Evolutionary conservation across 2,329 filamentous ascomycete genomes (phyloP).

Genomic region (Arthroderma sp.): DNA sequence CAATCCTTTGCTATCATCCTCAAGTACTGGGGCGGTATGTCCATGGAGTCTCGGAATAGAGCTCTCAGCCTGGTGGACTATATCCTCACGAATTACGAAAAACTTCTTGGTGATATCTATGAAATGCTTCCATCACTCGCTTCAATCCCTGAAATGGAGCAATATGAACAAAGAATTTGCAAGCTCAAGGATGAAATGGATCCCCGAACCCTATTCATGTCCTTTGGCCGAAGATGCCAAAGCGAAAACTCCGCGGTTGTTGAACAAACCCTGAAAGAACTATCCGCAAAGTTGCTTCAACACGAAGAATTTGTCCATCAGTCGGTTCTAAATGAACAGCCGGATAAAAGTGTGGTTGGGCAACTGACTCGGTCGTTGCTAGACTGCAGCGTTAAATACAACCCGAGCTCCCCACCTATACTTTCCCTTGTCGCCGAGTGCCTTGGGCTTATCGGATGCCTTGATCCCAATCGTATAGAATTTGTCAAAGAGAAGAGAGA

Average conservation of each 20-base stretch:
- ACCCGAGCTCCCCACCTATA: slow-evolving; percentile 53
- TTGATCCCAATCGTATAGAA: slow-evolving; percentile 85
- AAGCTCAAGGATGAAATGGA: slow-evolving; percentile 53
- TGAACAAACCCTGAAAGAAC: slow-evolving; percentile 63
- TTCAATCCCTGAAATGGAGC: slow-evolving; percentile 54
- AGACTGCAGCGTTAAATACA: slow-evolving; percentile 74
- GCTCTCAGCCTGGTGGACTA: slow-evolving; percentile 51
- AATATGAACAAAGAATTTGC: slow-evolving; percentile 53
- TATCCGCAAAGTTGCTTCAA: slow-evolving; percentile 56
- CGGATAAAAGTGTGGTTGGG: slow-evolving; percentile 54
- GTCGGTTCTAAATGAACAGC: slow-evolving; percentile 69
- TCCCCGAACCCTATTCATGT: slow-evolving; percentile 50
- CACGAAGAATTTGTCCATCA: slow-evolving; percentile 71
- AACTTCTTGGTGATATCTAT: slow-evolving; percentile 52
- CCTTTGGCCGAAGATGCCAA: slow-evolving; percentile 59
- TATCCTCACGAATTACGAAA: slow-evolving; percentile 50
- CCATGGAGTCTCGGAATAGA: slow-evolving; percentile 42
- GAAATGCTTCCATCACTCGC: slow-evolving; percentile 66
- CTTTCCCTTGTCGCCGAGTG: slow-evolving; percentile 64
- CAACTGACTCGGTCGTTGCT: slow-evolving; percentile 64
- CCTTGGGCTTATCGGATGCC: slow-evolving; percentile 75
- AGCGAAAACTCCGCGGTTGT: slow-evolving; percentile 84
- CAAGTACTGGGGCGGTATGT: slow-evolving; percentile 62
- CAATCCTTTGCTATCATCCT: slow-evolving; percentile 81
- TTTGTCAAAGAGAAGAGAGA: slow-evolving; percentile 62